Evolutionary conservation across 2,329 filamentous ascomycete genomes (phyloP).

Genomic region (Albophoma yamanashiensis): DNA sequence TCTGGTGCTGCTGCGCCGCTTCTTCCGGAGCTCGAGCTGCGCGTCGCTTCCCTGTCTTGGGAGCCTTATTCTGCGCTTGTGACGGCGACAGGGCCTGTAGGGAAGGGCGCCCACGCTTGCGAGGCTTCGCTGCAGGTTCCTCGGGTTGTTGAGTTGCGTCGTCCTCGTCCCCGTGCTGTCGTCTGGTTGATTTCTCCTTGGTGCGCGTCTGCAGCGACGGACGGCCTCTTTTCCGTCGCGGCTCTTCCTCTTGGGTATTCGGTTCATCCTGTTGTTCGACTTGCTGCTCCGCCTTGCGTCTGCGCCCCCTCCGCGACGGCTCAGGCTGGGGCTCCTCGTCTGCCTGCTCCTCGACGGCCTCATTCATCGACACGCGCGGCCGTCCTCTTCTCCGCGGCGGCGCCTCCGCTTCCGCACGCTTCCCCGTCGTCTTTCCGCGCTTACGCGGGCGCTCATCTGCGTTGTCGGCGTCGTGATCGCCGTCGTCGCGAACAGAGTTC

Average conservation of each 20-base stretch:
- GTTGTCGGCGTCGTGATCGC: slow-evolving; percentile 12
- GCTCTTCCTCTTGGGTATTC: background rate
- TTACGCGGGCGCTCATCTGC: slow-evolving; percentile 13
- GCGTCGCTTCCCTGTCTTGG: background rate
- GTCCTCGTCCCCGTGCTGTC: background rate
- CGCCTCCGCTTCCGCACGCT: slow-evolving; percentile 17
- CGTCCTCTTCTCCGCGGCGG: background rate
- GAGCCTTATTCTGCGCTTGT: background rate
- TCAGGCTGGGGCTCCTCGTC: slow-evolving; percentile 3
- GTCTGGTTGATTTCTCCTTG: background rate
- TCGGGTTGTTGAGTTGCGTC: background rate
- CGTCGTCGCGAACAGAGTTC: background rate
- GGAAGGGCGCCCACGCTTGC: slow-evolving; percentile 13
- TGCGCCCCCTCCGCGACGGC: slow-evolving; percentile 2
- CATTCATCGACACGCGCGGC: background rate
- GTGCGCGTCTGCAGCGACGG: slow-evolving; percentile 8
- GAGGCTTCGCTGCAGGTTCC: background rate
- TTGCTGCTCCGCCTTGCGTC: background rate
- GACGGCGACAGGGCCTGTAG: background rate
- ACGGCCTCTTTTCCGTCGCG: slow-evolving; percentile 7
- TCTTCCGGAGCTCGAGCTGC: background rate
- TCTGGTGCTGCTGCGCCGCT: background rate
- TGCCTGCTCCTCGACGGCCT: background rate
- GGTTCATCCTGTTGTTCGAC: slow-evolving; percentile 6
- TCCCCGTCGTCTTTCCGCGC: slow-evolving; percentile 12